phyloP scores from a whole-genome alignment of 495 filamentous ascomycete species.

The Rostrohypoxylon terebratum region DNA sequence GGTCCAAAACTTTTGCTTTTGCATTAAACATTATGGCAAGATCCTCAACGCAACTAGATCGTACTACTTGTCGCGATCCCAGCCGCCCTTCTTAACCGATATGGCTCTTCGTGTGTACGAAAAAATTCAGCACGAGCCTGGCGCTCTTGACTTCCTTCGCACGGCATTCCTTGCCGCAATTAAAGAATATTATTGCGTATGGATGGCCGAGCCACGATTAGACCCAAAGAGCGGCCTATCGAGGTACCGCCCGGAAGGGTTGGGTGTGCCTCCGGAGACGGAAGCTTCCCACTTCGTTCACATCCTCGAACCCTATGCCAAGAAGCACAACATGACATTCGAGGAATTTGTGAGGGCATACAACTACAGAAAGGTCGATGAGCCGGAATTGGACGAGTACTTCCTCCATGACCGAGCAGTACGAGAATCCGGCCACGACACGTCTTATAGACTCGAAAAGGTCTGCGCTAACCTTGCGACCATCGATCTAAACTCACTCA shows the following conservation, averaged over 20 bases:
- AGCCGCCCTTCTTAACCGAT: slow-evolving; percentile 97
- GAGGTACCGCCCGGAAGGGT: slow-evolving; percentile 88
- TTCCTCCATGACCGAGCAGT: slow-evolving; percentile 96
- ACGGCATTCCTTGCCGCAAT: slow-evolving; percentile 87
- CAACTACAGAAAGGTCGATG: slow-evolving; percentile 78
- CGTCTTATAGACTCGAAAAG: slow-evolving; percentile 89
- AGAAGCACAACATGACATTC: slow-evolving; percentile 85
- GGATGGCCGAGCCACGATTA: slow-evolving; percentile 82
- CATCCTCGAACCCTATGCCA: slow-evolving; percentile 84
- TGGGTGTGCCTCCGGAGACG: slow-evolving; percentile 93
- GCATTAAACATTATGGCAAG: slow-evolving; percentile 97
- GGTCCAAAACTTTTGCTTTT: slow-evolving; percentile 96
- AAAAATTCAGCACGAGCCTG: slow-evolving; percentile 83
- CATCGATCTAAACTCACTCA: slow-evolving; percentile 89
- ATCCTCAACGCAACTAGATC: slow-evolving; percentile 96
- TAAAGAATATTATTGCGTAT: slow-evolving; percentile 95
- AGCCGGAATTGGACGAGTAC: slow-evolving; percentile 92
- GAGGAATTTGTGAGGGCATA: slow-evolving; percentile 87
- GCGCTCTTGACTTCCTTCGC: slow-evolving; percentile 79
- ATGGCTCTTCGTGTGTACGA: slow-evolving; percentile 94
- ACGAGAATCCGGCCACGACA: slow-evolving; percentile 97
- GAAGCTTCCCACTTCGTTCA: slow-evolving; percentile 90
- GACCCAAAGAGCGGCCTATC: slow-evolving; percentile 87
- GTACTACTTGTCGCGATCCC: slow-evolving; percentile 93
- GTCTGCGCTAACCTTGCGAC: slow-evolving; percentile 90